Conservation (phyloP, 768 basidiomycete genomes). For the Rickenella mellea region DNA sequence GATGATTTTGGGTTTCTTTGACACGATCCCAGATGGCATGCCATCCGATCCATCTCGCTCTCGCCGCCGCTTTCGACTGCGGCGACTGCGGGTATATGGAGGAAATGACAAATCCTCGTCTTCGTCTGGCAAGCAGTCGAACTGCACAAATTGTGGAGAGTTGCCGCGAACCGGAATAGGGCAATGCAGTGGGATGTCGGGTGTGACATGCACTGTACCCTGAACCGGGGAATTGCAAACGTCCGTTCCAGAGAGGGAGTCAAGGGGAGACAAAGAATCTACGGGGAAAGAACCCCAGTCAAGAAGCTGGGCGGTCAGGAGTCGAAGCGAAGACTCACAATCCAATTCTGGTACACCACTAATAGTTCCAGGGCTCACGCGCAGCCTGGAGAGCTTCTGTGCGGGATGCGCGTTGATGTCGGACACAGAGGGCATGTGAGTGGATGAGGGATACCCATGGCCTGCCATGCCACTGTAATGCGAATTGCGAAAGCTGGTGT, state of each 20-base stretch:
- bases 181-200: conserved; percentile 58
- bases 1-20: too few species aligned
- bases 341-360: too few species aligned
- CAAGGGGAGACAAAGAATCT: conserved; percentile 18
- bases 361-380: too few species aligned
- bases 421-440: too few species aligned
- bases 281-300: too few species aligned
- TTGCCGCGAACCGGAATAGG: conserved; percentile 64
- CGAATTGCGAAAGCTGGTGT: too few species aligned
- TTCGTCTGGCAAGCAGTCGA: conserved; percentile 52
- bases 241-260: conserved; percentile 15
- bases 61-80: conserved; percentile 54
- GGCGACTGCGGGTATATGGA: conserved; percentile 47
- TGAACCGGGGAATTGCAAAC: conserved; percentile 18
- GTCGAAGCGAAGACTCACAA: too few species aligned
- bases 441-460: too few species aligned
- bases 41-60: not conserved
- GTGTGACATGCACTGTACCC: conserved; percentile 38
- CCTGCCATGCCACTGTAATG: too few species aligned
- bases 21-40: not conserved
- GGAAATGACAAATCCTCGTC: conserved; percentile 65
- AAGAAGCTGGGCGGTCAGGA: too few species aligned
- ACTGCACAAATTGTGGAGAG: conserved; percentile 60
- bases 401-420: too few species aligned
- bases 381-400: too few species aligned